phyloP scores from a whole-genome alignment of 495 filamentous ascomycete genomes.

The Hypoxylon lienhwacheense region DNA sequence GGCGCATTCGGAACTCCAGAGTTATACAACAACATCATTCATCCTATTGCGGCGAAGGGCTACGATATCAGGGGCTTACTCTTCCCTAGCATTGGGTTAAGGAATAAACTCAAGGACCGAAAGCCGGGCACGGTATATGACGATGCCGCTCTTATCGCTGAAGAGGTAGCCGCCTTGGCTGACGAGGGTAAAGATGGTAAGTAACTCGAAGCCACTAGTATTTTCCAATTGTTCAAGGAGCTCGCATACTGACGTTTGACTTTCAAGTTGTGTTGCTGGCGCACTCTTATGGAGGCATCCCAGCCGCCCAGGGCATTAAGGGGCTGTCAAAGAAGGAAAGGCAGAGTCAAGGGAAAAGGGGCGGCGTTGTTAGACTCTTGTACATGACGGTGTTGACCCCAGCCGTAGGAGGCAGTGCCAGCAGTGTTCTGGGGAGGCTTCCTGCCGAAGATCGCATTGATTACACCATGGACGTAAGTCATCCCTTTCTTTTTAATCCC shows the following conservation, averaged over 20 bases:
- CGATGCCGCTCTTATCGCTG: conserved; percentile 37
- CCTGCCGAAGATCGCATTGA: conserved; percentile 4
- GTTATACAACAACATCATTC: conserved; percentile 38
- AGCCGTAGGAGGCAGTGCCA: conserved; percentile 18
- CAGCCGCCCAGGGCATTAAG: conserved; percentile 40
- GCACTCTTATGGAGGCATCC: conserved; percentile 45
- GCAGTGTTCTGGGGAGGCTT: conserved; percentile 2
- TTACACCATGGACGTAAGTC: conserved; percentile 30
- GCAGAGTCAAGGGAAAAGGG: conserved; percentile 42
- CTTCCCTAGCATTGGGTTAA: conserved; percentile 20
- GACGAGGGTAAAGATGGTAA: conserved; percentile 41
- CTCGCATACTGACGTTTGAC: neutral
- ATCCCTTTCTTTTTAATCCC: neutral
- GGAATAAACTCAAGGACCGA: conserved; percentile 1
- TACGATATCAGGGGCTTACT: conserved; percentile 33
- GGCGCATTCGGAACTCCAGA: conserved; percentile 43
- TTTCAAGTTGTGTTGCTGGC: conserved; percentile 35
- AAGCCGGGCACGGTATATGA: conserved; percentile 31
- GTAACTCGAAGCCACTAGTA: neutral
- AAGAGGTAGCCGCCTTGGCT: conserved; percentile 30
- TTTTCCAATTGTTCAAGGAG: neutral
- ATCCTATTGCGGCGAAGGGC: conserved; percentile 31
- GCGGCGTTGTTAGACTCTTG: conserved; percentile 45
- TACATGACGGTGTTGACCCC: conserved; percentile 42
- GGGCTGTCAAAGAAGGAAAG: conserved; percentile 46